These are phyloP conservation scores for Fraxinus americana DNA, from an alignment of 257 asterid species.

Conservation along the genomic window DNA sequence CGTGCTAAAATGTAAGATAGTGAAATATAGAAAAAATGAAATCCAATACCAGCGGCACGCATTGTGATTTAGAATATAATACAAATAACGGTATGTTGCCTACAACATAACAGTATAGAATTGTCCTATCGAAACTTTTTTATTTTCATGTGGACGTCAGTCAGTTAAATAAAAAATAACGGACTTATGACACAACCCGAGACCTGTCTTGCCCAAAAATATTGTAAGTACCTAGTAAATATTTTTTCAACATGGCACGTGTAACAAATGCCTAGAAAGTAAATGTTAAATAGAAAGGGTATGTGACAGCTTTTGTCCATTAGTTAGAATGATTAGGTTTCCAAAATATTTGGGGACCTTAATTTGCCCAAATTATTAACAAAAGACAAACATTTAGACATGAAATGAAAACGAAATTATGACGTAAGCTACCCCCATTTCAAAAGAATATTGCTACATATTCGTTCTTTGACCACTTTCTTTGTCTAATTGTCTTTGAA, in stretches of 20 bases:
- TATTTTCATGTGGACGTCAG: too few species aligned
- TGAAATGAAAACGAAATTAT: constrained; percentile 23
- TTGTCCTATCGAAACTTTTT: too few species aligned
- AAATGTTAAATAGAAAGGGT: not conserved
- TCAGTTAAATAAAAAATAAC: too few species aligned
- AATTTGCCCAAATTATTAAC: constrained; percentile 11
- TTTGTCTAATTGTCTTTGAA: constrained; percentile 26
- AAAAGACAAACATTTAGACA: constrained; percentile 6
- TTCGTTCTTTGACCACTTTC: constrained; percentile 15
- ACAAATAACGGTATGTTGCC: too few species aligned
- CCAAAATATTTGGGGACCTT: constrained; percentile 29
- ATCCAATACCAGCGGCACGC: too few species aligned
- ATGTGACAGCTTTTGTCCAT: constrained; percentile 3
- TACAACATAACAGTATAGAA: too few species aligned
- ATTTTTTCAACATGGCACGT: not conserved
- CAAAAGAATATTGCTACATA: constrained; percentile 19
- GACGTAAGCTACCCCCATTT: constrained; percentile 30
- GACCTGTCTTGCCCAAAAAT: not conserved
- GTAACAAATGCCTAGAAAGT: not conserved
- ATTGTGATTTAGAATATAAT: too few species aligned
- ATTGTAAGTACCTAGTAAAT: not conserved
- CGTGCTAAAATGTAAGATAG: too few species aligned
- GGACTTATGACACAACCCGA: too few species aligned
- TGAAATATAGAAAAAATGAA: too few species aligned
- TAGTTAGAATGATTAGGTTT: constrained; percentile 18